Conservation (phyloP, 345 rosid genomes). For the Gossypium herbaceum region DNA sequence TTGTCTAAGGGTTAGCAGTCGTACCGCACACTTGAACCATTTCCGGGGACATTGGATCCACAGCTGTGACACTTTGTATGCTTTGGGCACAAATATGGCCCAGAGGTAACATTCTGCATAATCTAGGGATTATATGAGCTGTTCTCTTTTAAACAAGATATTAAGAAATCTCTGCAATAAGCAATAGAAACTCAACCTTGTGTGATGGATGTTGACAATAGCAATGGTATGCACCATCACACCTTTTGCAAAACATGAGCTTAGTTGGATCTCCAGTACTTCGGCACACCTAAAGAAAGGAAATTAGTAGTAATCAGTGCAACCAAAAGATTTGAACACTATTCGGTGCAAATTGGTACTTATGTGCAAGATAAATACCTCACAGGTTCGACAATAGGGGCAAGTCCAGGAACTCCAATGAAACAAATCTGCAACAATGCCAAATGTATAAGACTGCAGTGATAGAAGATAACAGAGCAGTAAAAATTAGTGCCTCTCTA, state of each 20-base stretch:
- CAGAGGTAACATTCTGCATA: constrained; percentile 84
- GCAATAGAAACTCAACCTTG: constrained; percentile 53
- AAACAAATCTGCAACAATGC: constrained; percentile 70
- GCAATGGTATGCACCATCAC: constrained; percentile 97
- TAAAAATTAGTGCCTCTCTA: constrained; percentile 34
- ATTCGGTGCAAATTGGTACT: neutral
- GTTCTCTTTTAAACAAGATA: constrained; percentile 14
- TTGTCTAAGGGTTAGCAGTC: constrained; percentile 12
- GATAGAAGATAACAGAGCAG: neutral
- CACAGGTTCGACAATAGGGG: constrained; percentile 87
- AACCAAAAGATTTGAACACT: neutral
- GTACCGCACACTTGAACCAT: constrained; percentile 93
- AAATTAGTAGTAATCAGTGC: neutral
- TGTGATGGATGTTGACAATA: constrained; percentile 99
- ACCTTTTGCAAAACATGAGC: constrained; percentile 94
- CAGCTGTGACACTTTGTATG: constrained; percentile 97
- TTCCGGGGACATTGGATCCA: constrained; percentile 93
- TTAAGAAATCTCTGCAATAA: constrained; percentile 11
- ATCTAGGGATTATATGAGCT: constrained; percentile 17
- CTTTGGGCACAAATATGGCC: constrained; percentile 93
- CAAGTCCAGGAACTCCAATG: constrained; percentile 98
- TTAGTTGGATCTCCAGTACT: constrained; percentile 91
- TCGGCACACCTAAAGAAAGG: constrained; percentile 67
- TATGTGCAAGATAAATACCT: constrained; percentile 41
- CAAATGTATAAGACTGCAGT: constrained; percentile 17